phyloP scores from a whole-genome alignment of 2,329 filamentous ascomycete genomes.

The Colletotrichum costaricense region DNA sequence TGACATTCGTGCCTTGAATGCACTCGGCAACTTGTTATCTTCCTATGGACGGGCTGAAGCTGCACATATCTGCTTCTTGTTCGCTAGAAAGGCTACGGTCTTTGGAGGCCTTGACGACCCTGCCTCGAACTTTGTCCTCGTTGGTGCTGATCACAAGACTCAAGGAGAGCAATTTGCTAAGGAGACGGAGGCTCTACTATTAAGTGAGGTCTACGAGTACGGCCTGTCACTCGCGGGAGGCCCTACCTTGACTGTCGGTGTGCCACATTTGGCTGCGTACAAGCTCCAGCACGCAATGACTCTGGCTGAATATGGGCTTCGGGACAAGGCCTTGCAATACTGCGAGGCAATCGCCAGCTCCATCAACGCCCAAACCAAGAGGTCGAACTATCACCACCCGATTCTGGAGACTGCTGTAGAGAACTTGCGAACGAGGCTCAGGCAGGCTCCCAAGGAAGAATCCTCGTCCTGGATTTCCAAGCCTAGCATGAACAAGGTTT shows the following conservation, averaged over 20 bases:
- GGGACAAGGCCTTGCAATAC: constrained; percentile 88
- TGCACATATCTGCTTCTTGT: constrained; percentile 93
- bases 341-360: constrained; percentile 84
- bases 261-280: constrained; percentile 89
- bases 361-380: constrained; percentile 83
- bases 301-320: constrained; percentile 85
- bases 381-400: constrained; percentile 87
- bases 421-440: constrained; percentile 84
- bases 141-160: constrained; percentile 85
- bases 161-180: constrained; percentile 78
- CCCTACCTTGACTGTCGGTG: constrained; percentile 60
- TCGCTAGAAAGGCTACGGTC: constrained; percentile 76
- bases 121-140: constrained; percentile 80
- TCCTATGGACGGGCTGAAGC: constrained; percentile 91
- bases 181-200: constrained; percentile 86
- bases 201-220: constrained; percentile 98
- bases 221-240: constrained; percentile 78
- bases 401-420: constrained; percentile 81
- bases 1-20: constrained; percentile 81
- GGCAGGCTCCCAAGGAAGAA: constrained; percentile 84
- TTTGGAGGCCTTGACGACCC: constrained; percentile 89
- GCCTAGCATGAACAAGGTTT: constrained; percentile 95
- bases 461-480: constrained; percentile 92
- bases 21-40: constrained; percentile 83
- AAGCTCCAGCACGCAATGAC: constrained; percentile 89